A percentile compares a stretch with the other conserved stretches of the same genome.
phyloP scores from a whole-genome alignment of 805 yeast species.

The Wickerhamomyces bisporus region DNA sequence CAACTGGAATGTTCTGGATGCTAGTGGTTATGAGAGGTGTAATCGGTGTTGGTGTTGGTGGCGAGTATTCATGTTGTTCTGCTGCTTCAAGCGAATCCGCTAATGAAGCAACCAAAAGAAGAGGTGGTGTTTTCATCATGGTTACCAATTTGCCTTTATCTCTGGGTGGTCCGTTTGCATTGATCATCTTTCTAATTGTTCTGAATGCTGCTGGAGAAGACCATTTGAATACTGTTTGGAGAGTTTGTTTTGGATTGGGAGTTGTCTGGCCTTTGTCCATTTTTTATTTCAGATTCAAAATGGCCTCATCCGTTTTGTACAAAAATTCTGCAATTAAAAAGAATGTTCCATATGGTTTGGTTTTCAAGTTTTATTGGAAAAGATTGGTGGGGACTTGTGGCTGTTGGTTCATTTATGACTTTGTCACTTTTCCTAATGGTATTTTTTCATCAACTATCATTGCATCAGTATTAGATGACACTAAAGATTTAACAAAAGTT shows the following conservation, averaged over 20 bases:
- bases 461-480: slow-evolving; percentile 39
- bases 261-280: slow-evolving; percentile 66
- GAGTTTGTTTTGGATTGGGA: slow-evolving; percentile 63
- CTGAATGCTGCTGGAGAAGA: slow-evolving; percentile 48
- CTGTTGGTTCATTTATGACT: slow-evolving; percentile 78
- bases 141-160: slow-evolving; percentile 71
- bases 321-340: slow-evolving; percentile 57
- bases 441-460: slow-evolving; percentile 61
- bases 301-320: slow-evolving; percentile 63
- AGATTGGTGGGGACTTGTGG: slow-evolving; percentile 66
- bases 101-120: slow-evolving; percentile 53
- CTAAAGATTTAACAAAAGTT: slow-evolving; percentile 41
- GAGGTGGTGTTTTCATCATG: slow-evolving; percentile 63
- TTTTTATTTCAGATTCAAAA: slow-evolving; percentile 65
- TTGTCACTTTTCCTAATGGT: slow-evolving; percentile 77
- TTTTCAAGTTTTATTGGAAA: slow-evolving; percentile 62
- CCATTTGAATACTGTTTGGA: slow-evolving; percentile 54
- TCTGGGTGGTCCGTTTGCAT: slow-evolving; percentile 76
- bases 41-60: slow-evolving; percentile 76
- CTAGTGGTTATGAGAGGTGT: slow-evolving; percentile 67
- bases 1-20: slow-evolving; percentile 70
- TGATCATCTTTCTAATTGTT: slow-evolving; percentile 63
- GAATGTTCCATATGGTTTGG: slow-evolving; percentile 53
- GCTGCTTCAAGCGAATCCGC: slow-evolving; percentile 71
- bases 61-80: slow-evolving; percentile 69